Base-by-base conservation (phyloP, 257 asterid species). In the Asclepias syriaca region DNA sequence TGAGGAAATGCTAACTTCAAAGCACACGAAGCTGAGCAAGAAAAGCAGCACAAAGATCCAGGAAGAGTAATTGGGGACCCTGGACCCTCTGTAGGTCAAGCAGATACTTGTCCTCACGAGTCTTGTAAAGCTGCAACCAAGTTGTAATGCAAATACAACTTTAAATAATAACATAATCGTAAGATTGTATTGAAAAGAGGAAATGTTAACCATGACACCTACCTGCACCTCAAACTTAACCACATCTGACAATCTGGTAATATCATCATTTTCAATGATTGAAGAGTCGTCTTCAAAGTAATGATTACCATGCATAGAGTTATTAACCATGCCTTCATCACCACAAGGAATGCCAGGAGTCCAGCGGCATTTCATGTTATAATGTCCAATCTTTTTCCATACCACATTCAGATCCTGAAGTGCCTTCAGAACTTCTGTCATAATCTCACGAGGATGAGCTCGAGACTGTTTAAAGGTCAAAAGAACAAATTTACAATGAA, bases 141-240 rank as follows among this genome's bases (percentile, higher is more conserved):
- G 43, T 16, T 65, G 4, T 19, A 49, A 67, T 46, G 66, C 67
- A 6, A 8, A 61, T 61, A 32, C 21, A 24, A 8, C 37, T 7
- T 63, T 63, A 18, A n/a, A 8, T 64, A 22, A 58, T 3, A 18
- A 18, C 4, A 64, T 37, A 39, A 64, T 64, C 49, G 18, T 6
- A 19, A 18, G 40, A 12, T 37, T 7, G 29, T 45, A 6, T 6
- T 21, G 24, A 22, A 22, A 66, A 43, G 56, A 21, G 37, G 70
- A 65, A 27, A 56, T 32, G 7, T 53, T 15, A 14, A 2, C 9
- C 8, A 21, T 66, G 50, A 67, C 40, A 11, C 22, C 71, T 84
- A 91, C 98, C 98, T 91, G 98, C 77, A 93, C 81, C 81, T 93
- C 98, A 81, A 93, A 93, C 82, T 93, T 91, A 70, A 93, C 89